Evolutionary conservation across 495 filamentous ascomycete species (phyloP).

Genomic region (Daldinia childiae): DNA sequence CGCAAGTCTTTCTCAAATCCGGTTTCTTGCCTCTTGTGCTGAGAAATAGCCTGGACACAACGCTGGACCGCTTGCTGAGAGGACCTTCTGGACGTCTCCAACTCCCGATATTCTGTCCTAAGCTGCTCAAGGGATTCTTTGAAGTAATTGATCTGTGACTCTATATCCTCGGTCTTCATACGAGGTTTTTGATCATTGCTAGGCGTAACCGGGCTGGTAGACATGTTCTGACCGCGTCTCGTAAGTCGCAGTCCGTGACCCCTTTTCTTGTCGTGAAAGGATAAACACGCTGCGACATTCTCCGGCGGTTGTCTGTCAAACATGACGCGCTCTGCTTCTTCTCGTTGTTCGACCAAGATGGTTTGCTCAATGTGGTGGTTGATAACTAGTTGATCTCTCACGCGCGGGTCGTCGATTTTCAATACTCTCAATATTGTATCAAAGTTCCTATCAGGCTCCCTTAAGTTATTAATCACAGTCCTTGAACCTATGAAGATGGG

Average conservation of each 20-base stretch:
- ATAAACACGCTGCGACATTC: slow-evolving; percentile 78
- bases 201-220: slow-evolving; percentile 47
- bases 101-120: slow-evolving; percentile 51
- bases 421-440: slow-evolving; percentile 82
- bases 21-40: slow-evolving; percentile 54
- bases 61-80: slow-evolving; percentile 66
- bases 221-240: slow-evolving; percentile 58
- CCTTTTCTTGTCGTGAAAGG: slow-evolving; percentile 64
- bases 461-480: slow-evolving; percentile 64
- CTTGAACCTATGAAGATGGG: slow-evolving; percentile 73
- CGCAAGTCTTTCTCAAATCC: slow-evolving; percentile 41
- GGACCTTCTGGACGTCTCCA: slow-evolving; percentile 53
- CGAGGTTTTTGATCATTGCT: slow-evolving; percentile 59
- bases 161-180: slow-evolving; percentile 80
- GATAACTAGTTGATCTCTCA: slow-evolving; percentile 85
- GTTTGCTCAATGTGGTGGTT: slow-evolving; percentile 84
- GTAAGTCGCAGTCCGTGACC: slow-evolving; percentile 72
- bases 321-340: slow-evolving; percentile 74
- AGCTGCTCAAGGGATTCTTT: slow-evolving; percentile 55
- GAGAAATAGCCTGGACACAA: slow-evolving; percentile 65
- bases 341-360: slow-evolving; percentile 73
- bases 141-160: slow-evolving; percentile 42
- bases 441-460: slow-evolving; percentile 76
- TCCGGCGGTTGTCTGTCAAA: slow-evolving; percentile 66
- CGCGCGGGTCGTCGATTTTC: slow-evolving; percentile 80